Evolutionary conservation across 306 rosid genomes (phyloP).

Genomic region (Gynostemma pentaphyllum): DNA sequence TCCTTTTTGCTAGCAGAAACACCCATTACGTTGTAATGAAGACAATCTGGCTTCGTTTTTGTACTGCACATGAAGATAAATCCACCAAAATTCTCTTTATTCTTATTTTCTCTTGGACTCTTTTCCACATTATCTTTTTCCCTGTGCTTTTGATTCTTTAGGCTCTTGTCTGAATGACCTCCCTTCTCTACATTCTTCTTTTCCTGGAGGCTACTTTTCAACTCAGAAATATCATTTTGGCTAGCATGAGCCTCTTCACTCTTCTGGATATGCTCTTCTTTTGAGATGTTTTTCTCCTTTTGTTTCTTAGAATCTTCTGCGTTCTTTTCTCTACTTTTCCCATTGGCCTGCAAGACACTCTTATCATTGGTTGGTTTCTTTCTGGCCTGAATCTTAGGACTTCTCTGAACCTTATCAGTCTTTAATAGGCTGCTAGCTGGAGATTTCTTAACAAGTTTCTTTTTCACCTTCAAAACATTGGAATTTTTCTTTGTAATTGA

Average conservation of each 20-base stretch:
- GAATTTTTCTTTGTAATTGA: not conserved
- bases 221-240: slow-evolving; percentile 12
- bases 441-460: slow-evolving; percentile 9
- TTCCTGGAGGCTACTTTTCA: slow-evolving; percentile 19
- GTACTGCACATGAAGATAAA: slow-evolving; percentile 88
- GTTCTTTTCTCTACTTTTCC: slow-evolving; percentile 16
- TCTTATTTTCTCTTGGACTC: slow-evolving; percentile 13
- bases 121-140: slow-evolving; percentile 16
- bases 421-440: not conserved
- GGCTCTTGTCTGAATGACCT: slow-evolving; percentile 18
- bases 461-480: slow-evolving; percentile 3
- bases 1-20: slow-evolving; percentile 53
- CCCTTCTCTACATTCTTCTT: slow-evolving; percentile 18
- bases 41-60: slow-evolving; percentile 91
- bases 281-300: slow-evolving; percentile 13
- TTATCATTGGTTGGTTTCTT: slow-evolving; percentile 19
- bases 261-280: slow-evolving; percentile 20
- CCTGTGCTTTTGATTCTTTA: slow-evolving; percentile 19
- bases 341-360: slow-evolving; percentile 9
- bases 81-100: slow-evolving; percentile 62
- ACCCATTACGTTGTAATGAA: slow-evolving; percentile 65
- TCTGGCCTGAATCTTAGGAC: slow-evolving; percentile 15
- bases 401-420: not conserved
- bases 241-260: slow-evolving; percentile 18
- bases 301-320: slow-evolving; percentile 16